Conservation (phyloP, 23 red algal genomes). For the Rhodosorus marinus region DNA sequence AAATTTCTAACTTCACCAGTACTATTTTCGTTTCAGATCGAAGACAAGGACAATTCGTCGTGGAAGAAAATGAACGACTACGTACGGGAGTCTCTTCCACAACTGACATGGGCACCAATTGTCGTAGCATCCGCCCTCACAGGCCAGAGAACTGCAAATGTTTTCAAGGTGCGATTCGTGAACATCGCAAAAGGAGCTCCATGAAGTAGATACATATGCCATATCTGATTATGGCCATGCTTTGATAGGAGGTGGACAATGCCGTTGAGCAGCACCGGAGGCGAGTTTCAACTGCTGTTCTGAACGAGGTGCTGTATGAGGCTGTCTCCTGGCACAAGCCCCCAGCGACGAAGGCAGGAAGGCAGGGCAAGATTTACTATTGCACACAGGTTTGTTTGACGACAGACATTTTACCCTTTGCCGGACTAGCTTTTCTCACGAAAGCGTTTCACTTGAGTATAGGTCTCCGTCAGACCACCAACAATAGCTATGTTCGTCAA, state of each 20-base stretch:
- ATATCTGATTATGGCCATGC: too few relatives aligned
- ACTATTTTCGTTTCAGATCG: too few relatives aligned
- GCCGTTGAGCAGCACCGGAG: constrained; percentile 64
- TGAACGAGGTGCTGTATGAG: constrained; percentile 81
- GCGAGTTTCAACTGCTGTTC: constrained; percentile 58
- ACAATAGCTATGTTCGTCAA: constrained; percentile 97
- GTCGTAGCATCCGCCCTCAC: constrained; percentile 45
- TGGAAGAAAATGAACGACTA: constrained; percentile 25
- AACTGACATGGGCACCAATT: constrained; percentile 50
- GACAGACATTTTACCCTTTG: too few relatives aligned
- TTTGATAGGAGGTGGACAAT: constrained; percentile 54
- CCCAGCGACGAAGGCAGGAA: constrained; percentile 24
- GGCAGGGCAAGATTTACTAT: constrained; percentile 84
- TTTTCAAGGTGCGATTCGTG: constrained; percentile 22
- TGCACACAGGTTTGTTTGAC: too few relatives aligned
- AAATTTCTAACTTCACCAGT: too few relatives aligned
- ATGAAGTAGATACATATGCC: too few relatives aligned
- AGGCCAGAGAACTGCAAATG: constrained; percentile 30
- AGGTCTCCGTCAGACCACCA: constrained; percentile 62
- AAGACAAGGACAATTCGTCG: constrained; percentile 45
- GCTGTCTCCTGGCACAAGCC: constrained; percentile 79
- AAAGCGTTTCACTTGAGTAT: too few relatives aligned
- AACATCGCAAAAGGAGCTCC: too few relatives aligned
- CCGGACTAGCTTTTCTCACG: too few relatives aligned
- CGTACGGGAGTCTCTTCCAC: constrained; percentile 34